Conservation (phyloP, 2,329 filamentous ascomycete species). For the Pseudogymnoascus sp. region DNA sequence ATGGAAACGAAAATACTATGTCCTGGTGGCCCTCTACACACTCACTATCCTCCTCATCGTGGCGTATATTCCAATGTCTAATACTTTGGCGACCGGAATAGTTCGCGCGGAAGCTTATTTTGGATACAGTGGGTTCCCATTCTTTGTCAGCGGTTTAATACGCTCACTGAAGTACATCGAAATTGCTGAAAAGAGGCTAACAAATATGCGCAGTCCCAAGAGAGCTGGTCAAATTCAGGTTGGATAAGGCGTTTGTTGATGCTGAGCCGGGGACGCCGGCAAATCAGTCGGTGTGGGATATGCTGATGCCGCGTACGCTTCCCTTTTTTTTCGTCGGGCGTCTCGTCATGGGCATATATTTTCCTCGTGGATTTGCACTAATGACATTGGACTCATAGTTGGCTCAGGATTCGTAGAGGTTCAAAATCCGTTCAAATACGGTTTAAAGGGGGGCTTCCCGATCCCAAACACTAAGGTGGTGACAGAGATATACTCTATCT, state of each 20-base stretch:
- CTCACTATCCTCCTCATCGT: not conserved
- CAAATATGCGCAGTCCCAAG: not conserved
- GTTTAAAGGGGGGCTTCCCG: not conserved
- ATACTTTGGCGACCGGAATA: not conserved
- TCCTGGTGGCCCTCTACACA: not conserved
- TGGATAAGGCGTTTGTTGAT: not conserved
- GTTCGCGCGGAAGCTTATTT: not conserved
- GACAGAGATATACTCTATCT: conserved; percentile 2
- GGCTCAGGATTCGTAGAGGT: not conserved
- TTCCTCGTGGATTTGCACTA: not conserved
- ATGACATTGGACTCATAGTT: not conserved
- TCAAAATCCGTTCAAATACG: not conserved
- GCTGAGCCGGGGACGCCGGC: not conserved
- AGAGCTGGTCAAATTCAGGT: not conserved
- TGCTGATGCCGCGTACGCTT: not conserved
- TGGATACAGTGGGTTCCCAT: not conserved
- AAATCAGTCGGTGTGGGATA: not conserved
- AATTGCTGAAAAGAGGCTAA: not conserved
- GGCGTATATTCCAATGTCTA: not conserved
- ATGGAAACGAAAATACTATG: not conserved
- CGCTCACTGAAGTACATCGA: not conserved
- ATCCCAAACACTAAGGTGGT: not conserved
- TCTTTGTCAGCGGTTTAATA: not conserved
- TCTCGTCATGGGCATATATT: not conserved
- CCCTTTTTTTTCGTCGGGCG: not conserved